These are phyloP conservation scores for Geotrichum bryndzae DNA, from an alignment of 1,139 yeast species.

Conservation along the genomic window DNA sequence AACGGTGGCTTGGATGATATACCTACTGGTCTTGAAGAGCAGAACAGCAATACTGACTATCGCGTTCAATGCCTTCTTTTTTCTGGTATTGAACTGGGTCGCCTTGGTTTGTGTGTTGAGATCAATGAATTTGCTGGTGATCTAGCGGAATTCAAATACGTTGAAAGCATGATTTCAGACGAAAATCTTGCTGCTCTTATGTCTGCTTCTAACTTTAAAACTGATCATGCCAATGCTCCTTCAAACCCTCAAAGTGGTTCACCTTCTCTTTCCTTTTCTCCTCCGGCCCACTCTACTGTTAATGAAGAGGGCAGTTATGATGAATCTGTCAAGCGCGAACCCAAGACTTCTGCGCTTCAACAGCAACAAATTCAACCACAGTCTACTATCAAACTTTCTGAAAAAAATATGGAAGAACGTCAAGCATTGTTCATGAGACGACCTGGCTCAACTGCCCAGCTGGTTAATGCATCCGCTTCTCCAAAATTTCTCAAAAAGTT, in stretches of 20 bases:
- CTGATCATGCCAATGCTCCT: neutral
- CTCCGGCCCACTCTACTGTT: neutral
- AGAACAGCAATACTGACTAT: slow-evolving; percentile 2
- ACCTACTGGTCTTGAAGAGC: slow-evolving; percentile 16
- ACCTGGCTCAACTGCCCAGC: slow-evolving; percentile 12
- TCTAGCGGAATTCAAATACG: slow-evolving; percentile 11
- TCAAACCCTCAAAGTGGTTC: neutral
- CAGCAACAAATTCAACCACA: neutral
- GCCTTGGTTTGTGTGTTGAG: slow-evolving; percentile 8
- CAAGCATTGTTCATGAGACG: slow-evolving; percentile 14
- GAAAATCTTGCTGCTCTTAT: neutral
- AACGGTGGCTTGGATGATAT: slow-evolving; percentile 18
- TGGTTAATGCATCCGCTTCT: slow-evolving; percentile 15
- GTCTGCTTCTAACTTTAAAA: neutral
- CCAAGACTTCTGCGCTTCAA: neutral
- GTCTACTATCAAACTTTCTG: neutral
- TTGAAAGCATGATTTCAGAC: slow-evolving; percentile 6
- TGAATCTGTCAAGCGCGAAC: neutral
- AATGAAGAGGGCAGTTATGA: neutral
- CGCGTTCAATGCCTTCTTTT: slow-evolving; percentile 16
- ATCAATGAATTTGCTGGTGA: slow-evolving; percentile 14
- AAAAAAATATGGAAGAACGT: slow-evolving; percentile 7
- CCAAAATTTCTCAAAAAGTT: slow-evolving; percentile 14
- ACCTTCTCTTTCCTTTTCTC: neutral
- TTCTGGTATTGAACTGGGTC: slow-evolving; percentile 17